phyloP scores from a whole-genome alignment of 139 green algal species.

The Ettlia oleoabundans region DNA sequence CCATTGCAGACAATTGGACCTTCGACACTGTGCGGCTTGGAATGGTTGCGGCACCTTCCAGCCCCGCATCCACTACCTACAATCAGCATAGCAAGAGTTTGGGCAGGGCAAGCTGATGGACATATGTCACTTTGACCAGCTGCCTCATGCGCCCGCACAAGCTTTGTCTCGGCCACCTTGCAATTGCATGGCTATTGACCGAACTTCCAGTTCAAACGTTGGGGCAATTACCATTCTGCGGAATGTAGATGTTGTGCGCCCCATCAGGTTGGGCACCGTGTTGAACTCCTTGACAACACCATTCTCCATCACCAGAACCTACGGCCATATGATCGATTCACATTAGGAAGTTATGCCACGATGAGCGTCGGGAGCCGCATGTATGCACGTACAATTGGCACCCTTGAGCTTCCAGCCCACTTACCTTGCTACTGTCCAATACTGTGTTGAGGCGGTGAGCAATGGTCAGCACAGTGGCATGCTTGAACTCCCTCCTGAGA shows the following conservation, averaged over 20 bases:
- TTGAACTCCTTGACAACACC: slow-evolving; percentile 67
- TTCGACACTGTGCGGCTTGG: too few relatives aligned
- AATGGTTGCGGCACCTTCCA: too few relatives aligned
- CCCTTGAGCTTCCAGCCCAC: not conserved
- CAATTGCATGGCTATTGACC: too few relatives aligned
- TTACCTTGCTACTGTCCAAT: slow-evolving; percentile 70
- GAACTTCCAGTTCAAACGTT: too few relatives aligned
- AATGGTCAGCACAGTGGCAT: slow-evolving; percentile 90
- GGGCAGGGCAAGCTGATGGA: too few relatives aligned
- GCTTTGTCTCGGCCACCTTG: too few relatives aligned
- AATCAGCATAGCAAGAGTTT: too few relatives aligned
- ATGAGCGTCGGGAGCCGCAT: not conserved
- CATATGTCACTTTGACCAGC: too few relatives aligned
- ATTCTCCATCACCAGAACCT: slow-evolving; percentile 70
- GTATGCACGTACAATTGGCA: not conserved
- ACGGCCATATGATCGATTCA: not conserved
- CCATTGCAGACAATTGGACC: too few relatives aligned
- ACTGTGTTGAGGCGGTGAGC: slow-evolving; percentile 89
- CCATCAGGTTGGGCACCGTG: slow-evolving; percentile 47
- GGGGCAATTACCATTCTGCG: slow-evolving; percentile 50
- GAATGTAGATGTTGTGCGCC: slow-evolving; percentile 27
- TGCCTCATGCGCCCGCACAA: too few relatives aligned
- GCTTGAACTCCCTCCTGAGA: slow-evolving; percentile 80
- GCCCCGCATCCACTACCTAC: too few relatives aligned
- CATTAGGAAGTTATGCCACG: not conserved